Evolutionary conservation across 2,329 filamentous ascomycete genomes (phyloP).

Genomic region (Monosporascus sp.): DNA sequence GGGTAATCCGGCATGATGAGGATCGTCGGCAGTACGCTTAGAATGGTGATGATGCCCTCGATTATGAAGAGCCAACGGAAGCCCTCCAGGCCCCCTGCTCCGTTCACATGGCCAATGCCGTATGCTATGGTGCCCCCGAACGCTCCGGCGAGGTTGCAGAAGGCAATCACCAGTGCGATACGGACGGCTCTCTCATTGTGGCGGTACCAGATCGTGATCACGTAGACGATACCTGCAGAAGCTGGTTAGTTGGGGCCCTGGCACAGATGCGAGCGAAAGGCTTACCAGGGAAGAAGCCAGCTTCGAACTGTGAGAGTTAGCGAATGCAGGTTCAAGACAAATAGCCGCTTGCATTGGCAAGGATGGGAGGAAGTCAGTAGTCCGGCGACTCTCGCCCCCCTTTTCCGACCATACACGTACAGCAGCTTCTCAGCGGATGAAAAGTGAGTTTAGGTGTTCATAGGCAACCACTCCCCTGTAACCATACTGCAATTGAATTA

Average conservation of each 20-base stretch:
- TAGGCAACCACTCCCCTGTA: no score
- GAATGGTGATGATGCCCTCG: conserved; percentile 52
- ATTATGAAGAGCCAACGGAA: conserved; percentile 45
- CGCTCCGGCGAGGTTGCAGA: conserved; percentile 60
- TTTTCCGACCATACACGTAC: no score
- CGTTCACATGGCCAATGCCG: conserved; percentile 51
- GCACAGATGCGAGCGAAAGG: not conserved
- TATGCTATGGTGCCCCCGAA: conserved; percentile 57
- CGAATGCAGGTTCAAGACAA: not conserved
- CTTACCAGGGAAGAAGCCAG: conserved; percentile 49
- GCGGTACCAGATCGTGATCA: conserved; percentile 21
- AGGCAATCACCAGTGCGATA: conserved; percentile 60
- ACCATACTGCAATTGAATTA: no score
- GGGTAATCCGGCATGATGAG: conserved; percentile 21
- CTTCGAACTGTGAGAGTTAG: conserved; percentile 32
- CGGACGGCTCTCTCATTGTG: conserved; percentile 15
- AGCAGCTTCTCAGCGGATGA: no score
- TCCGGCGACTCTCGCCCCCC: no score
- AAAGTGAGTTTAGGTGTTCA: no score
- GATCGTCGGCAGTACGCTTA: conserved; percentile 25
- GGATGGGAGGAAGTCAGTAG: no score
- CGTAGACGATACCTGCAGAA: conserved; percentile 15
- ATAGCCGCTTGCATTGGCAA: no score
- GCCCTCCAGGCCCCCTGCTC: conserved; percentile 39
- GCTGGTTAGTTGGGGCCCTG: conserved; percentile 35